phyloP scores from a whole-genome alignment of 495 filamentous ascomycete genomes.

The Daldinia bambusicola region DNA sequence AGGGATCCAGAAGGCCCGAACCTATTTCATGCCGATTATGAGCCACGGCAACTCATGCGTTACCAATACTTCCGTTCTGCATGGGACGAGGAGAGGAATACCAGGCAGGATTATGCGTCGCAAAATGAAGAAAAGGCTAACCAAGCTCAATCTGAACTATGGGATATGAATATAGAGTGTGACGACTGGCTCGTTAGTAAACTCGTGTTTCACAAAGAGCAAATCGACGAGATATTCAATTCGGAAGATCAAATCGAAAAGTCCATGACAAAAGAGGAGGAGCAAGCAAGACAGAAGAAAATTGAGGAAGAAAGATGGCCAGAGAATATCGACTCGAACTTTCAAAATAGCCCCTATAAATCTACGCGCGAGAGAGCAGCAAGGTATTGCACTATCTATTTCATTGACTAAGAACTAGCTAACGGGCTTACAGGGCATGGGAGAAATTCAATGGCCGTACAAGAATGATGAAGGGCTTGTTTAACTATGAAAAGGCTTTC shows the following conservation, averaged over 20 bases:
- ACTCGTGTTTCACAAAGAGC: conserved; percentile 60
- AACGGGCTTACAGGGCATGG: conserved; percentile 57
- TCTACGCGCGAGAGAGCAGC: conserved; percentile 34
- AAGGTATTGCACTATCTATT: conserved; percentile 21
- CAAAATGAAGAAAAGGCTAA: conserved; percentile 1
- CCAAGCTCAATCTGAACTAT: conserved; percentile 11
- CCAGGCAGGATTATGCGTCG: conserved; percentile 20
- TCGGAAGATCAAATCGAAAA: conserved; percentile 1
- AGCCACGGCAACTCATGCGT: conserved; percentile 49
- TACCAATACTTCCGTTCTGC: conserved; percentile 49
- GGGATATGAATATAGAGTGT: conserved; percentile 40
- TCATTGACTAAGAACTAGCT: conserved; percentile 5
- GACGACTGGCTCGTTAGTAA: conserved; percentile 61
- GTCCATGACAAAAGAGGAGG: conserved; percentile 28
- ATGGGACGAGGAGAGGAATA: conserved; percentile 39
- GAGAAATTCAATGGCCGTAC: conserved; percentile 64
- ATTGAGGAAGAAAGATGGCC: conserved; percentile 29
- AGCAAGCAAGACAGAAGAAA: conserved; percentile 25
- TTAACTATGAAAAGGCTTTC: conserved; percentile 65
- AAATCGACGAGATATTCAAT: conserved; percentile 49
- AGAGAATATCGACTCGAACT: conserved; percentile 29
- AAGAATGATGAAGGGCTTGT: conserved; percentile 70
- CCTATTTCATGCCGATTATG: conserved; percentile 39
- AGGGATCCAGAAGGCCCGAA: conserved; percentile 23
- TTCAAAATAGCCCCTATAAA: conserved; percentile 33